Evolutionary conservation across 2,329 filamentous ascomycete species (phyloP), one percentile per base, ranked within the genome.

Genomic region (Graphiopsis chlorocephala): DNA sequence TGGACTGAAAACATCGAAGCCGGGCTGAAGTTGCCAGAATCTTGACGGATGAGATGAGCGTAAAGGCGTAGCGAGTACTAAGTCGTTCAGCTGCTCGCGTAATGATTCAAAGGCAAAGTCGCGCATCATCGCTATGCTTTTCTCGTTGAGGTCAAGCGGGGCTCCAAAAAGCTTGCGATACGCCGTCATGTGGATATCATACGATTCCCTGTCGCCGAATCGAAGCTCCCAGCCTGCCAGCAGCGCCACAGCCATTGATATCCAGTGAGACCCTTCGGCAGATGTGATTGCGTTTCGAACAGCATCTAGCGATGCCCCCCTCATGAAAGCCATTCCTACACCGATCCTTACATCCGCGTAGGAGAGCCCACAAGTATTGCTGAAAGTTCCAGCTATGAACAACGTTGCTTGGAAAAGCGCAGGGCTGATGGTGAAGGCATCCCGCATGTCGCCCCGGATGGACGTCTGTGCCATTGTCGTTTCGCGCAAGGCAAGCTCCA

Each of bases 151-250:
- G 7, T 38, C 60, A 25, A 62, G 47, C 3, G 60, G 47, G 4
- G 48, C 31, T 31, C 60, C 60, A n/a, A 62, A 62, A 7, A 62
- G 52, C 20, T 23, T 15, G 7, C 60, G 60, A 12, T 62, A 62
- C 4, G 67, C 65, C 23, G 64, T 64, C 65, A 72, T 67, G 55
- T 72, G 70, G 4, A 71, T 60, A 11, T 66, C 65, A 52, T 69
- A 71, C 2, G 66, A 67, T 28, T 65, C 35, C 3, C 33, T 55
- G 28, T 72, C 70, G 10, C 70, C 70, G n/a, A 67, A 72, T 6
- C 67, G 65, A 11, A 66, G 65, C 45, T 72, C 70, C 70, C 70
- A 72, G 12, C 69, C 70, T 26, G 70, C 70, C 15, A 72, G 65
- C 4, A 72, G 58, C 8, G 70, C 70, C 15, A 72, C 68, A 0